Base-by-base conservation (phyloP, 768 basidiomycete genomes). In the Rhodosporidiobolus sp. region DNA sequence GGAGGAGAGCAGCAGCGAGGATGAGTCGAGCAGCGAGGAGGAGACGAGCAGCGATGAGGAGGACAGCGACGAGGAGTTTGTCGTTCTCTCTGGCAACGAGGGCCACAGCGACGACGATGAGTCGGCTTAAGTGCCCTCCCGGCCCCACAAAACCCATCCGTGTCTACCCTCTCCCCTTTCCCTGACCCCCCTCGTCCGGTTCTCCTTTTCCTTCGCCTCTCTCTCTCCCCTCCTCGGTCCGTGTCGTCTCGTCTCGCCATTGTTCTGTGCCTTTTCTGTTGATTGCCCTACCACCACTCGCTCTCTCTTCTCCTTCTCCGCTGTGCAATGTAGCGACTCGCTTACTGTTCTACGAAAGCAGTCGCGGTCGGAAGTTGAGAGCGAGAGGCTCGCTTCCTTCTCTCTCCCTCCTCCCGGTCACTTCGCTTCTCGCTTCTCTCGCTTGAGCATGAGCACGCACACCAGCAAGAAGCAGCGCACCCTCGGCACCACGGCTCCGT, bases 21-120 rank as follows among this genome's bases (percentile, higher is more conserved):
- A 63, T 17, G 53, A 61, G 30, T 24, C 26, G 45, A 53, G 49
- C 28, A 30, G n/a, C 20, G 43, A n/a, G 54, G 61, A 30, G 3
- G 54, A 26, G 60, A 30, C 10, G 28, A 45, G 45, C 22, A 58
- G 49, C 26, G 62, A 64, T 28, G 62, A 71, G 63, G 68, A 69
- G 38, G 64, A 60, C 43, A 30, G 34, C 19, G 75, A 70, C 7
- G 70, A 61, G 30, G 76, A 72, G 28, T 71, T 71, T 46, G 76
- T 77, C 24, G 45, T 67, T 14, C 43, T 74, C 35, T 57, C 32
- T 4, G 48, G 53, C 30, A 69, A 46, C 30, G 62, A 58, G 28
- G 64, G 22, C 1, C 61, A 43, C 53, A 49, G 52, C 35, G 19
- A 35, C 10, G 43, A 24, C 30, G 34, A 59, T 38, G 55, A 5